Evolutionary conservation across 108 stramenopile genomes (phyloP).

Genomic region (Asterionellopsis glacialis): DNA sequence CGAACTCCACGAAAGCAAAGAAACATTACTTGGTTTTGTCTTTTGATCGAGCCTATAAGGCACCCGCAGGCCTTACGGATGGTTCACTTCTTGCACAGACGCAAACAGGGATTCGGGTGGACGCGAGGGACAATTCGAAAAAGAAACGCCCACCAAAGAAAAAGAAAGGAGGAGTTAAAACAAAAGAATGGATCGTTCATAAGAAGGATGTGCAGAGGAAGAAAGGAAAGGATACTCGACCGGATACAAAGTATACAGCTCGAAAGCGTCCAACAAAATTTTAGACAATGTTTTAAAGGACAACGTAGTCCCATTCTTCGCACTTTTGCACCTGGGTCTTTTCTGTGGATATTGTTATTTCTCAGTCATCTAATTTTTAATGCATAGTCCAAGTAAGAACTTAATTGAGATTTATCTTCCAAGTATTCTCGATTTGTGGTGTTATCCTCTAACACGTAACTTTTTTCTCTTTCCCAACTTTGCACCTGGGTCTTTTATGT

Average conservation of each 20-base stretch:
- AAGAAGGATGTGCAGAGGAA: slow-evolving; percentile 95
- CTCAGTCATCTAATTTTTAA: too few species aligned
- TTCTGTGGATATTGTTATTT: too few species aligned
- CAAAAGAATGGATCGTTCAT: slow-evolving; percentile 95
- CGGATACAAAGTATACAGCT: slow-evolving; percentile 96
- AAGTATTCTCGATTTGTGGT: too few species aligned
- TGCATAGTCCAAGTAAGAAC: too few species aligned
- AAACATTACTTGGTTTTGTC: slow-evolving; percentile 97
- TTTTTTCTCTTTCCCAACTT: too few species aligned
- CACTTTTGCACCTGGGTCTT: too few species aligned
- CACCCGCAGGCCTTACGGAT: slow-evolving; percentile 49
- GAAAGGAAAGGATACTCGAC: slow-evolving; percentile 91
- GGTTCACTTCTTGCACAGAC: slow-evolving; percentile 12
- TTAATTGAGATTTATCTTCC: too few species aligned
- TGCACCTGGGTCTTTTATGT: too few species aligned
- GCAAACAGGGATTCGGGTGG: slow-evolving; percentile 26
- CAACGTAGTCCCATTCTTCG: too few species aligned
- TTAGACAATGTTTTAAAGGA: slow-evolving; percentile 22
- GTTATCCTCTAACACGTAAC: too few species aligned
- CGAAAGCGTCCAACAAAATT: slow-evolving; percentile 92
- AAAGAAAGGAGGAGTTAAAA: slow-evolving; percentile 77
- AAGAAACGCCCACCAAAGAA: slow-evolving; percentile 34
- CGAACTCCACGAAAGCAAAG: slow-evolving; percentile 98
- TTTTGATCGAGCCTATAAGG: slow-evolving; percentile 78
- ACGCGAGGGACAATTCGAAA: slow-evolving; percentile 21